These are phyloP conservation scores for Protomyces pachydermus DNA, from an alignment of 1,139 yeast genomes.

Conservation along the genomic window DNA sequence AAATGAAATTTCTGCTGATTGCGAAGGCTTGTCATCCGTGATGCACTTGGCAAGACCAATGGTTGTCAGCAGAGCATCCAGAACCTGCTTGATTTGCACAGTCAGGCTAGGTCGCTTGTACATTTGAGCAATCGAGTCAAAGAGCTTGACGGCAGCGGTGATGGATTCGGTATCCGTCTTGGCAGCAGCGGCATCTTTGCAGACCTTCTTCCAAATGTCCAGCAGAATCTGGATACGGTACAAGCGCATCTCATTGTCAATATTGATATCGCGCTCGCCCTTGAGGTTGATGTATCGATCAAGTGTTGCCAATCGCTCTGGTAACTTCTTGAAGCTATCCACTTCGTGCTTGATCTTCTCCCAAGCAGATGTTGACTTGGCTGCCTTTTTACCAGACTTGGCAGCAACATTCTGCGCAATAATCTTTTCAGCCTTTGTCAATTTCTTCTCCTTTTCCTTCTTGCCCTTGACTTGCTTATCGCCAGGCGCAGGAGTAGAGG, in stretches of 20 bases:
- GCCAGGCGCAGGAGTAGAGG: constrained; percentile 13
- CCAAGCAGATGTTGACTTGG: constrained; percentile 26
- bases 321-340: constrained; percentile 23
- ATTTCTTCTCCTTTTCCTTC: constrained; percentile 26
- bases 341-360: constrained; percentile 24
- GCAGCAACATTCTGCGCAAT: constrained; percentile 26
- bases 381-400: constrained; percentile 27
- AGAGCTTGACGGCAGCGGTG: constrained; percentile 22
- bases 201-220: constrained; percentile 25
- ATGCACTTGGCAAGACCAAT: constrained; percentile 25
- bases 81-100: constrained; percentile 19
- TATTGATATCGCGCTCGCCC: constrained; percentile 23
- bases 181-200: constrained; percentile 23
- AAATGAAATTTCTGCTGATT: constrained; percentile 18
- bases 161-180: constrained; percentile 21
- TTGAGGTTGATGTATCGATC: constrained; percentile 16
- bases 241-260: constrained; percentile 27
- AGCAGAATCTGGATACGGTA: constrained; percentile 27
- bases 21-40: constrained; percentile 11
- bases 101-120: constrained; percentile 21
- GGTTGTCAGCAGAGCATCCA: constrained; percentile 19
- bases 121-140: constrained; percentile 22
- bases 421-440: constrained; percentile 28
- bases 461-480: constrained; percentile 12
- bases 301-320: constrained; percentile 19